Evolutionary conservation across 208 protist species (phyloP), one percentile per base, ranked within the genome.

Genomic region (Trypanosoma rangeli): DNA sequence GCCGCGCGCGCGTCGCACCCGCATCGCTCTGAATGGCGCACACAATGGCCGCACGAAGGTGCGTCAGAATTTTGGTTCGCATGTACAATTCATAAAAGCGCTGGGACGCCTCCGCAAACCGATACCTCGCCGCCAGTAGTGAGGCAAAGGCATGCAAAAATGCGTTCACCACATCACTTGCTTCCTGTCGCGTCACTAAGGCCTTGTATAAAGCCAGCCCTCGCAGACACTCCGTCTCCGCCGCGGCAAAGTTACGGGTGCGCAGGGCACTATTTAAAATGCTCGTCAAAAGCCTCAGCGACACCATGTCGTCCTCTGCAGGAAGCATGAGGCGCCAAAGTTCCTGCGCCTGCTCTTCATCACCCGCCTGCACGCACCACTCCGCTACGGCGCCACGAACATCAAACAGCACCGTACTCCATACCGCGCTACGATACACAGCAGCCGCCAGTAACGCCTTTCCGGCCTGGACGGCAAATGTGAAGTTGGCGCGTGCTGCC

Each of bases 11-110:
- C 53, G 85, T 74, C 37, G 93, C 87, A 50, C 95, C 93, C 9
- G 96, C 95, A 33, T 86, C 80, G 2, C 91, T 80, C 5, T 98
- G 83, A 66, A 98, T 92, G 31, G 88, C 89, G 77, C 90, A 98
- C 48, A 92, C 87, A 18, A 94, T 79, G 3, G 96, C 83, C 50
- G 37, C 57, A 44, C 80, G 62, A 20, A 98, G 81, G 35, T 92
- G 85, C 15, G 53, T 53, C 9, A 57, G 64, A 44, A 70, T 68
- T 68, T 81, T 74, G 10, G 74, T 78, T 33, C 78, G 73, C 31
- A 62, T 59, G 20, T 88, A 71, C 22, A 94, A 71, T 53, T 98
- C 90, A 70, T 97, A 94, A 70, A 97, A 98, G 44, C 82, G 83
- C 35, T 78, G 66, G 5, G 90, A 76, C 20, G 96, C 94, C 42